Percentiles rank a stretch among this genome's conserved stretches.
These are phyloP conservation scores for Talaromyces sp. DNA, from an alignment of 2,329 filamentous ascomycete genomes.

Conservation along the genomic window DNA sequence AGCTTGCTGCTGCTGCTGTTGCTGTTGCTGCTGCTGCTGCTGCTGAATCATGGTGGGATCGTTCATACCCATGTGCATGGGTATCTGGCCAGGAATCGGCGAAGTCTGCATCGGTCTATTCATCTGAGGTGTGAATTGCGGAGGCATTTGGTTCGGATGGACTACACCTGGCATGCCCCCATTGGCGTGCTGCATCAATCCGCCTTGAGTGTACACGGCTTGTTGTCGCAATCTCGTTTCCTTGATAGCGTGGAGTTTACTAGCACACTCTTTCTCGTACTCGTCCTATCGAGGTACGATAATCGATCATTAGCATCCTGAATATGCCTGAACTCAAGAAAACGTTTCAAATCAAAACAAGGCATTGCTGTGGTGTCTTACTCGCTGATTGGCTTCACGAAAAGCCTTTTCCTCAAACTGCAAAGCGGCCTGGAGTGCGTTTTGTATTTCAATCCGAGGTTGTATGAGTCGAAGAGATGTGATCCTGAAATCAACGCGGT, in stretches of 20 bases:
- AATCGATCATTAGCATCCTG: not conserved
- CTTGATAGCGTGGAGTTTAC: constrained; percentile 44
- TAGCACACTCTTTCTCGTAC: constrained; percentile 44
- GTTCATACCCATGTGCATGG: constrained; percentile 36
- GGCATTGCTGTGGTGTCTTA: constrained; percentile 22
- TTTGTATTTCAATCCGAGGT: constrained; percentile 37
- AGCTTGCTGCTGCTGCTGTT: constrained; percentile 28
- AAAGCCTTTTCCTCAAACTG: constrained; percentile 47
- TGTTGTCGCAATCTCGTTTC: constrained; percentile 43
- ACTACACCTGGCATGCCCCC: constrained; percentile 35
- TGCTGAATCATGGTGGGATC: constrained; percentile 29
- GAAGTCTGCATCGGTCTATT: constrained; percentile 51
- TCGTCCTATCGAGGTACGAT: constrained; percentile 30
- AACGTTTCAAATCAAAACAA: not conserved
- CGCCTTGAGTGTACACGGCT: constrained; percentile 23
- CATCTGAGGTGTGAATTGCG: constrained; percentile 49
- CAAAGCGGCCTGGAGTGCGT: constrained; percentile 40
- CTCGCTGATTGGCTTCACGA: constrained; percentile 35
- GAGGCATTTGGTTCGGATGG: constrained; percentile 40
- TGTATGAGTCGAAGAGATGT: constrained; percentile 46
- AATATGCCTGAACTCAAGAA: too few species aligned
- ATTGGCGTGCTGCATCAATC: constrained; percentile 31
- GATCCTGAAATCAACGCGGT: constrained; percentile 30
- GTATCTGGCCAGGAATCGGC: constrained; percentile 42
- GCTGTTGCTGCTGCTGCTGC: constrained; percentile 31